Conservation (phyloP, 2,329 filamentous ascomycete species). For the Fusarium gaditjirri region DNA sequence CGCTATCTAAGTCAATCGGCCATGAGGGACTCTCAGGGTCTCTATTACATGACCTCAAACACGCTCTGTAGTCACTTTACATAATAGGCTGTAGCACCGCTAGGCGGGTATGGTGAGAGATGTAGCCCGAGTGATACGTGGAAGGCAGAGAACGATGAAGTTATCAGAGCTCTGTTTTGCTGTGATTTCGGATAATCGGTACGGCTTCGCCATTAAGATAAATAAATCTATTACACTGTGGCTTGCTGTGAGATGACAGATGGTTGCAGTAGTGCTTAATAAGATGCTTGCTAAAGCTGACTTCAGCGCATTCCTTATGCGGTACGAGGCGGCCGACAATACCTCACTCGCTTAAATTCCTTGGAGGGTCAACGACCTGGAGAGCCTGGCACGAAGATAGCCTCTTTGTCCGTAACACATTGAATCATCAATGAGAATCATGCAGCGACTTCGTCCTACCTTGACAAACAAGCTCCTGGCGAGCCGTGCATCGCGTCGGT, state of each 20-base stretch:
- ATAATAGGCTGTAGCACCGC: too few relatives aligned
- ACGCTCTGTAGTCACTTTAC: too few relatives aligned
- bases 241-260: not conserved
- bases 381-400: not conserved
- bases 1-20: not conserved
- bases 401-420: accelerated
- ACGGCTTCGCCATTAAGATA: not conserved
- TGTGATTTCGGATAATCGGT: not conserved
- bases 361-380: not conserved
- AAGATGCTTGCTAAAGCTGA: not conserved
- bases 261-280: not conserved
- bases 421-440: not conserved
- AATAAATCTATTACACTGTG: not conserved
- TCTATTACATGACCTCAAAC: too few relatives aligned
- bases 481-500: not conserved
- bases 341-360: not conserved
- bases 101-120: not conserved
- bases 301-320: not conserved
- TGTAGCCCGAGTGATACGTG: not conserved
- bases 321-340: not conserved
- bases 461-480: not conserved
- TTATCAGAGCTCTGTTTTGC: not conserved
- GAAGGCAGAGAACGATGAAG: not conserved
- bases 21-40: not conserved
- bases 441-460: not conserved